Evolutionary conservation across 495 filamentous ascomycete genomes (phyloP).

Genomic region (Hypoxylon lienhwacheense): DNA sequence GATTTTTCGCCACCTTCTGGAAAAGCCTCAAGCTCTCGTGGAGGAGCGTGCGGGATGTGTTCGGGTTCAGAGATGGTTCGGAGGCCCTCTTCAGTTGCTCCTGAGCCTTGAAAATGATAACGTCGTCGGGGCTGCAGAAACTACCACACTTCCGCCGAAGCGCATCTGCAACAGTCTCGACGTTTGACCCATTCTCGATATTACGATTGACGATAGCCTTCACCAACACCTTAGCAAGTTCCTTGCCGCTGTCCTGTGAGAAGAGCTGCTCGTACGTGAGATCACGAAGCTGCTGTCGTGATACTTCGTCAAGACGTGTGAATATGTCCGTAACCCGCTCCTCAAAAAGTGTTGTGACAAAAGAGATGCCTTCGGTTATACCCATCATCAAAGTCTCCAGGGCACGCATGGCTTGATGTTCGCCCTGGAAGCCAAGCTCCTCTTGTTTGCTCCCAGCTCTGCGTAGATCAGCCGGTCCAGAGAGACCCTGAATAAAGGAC

Average conservation of each 20-base stretch:
- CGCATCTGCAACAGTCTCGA: slow-evolving; percentile 94
- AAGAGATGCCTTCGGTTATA: slow-evolving; percentile 94
- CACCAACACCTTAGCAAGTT: slow-evolving; percentile 93
- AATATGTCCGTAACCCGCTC: slow-evolving; percentile 89
- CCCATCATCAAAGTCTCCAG: slow-evolving; percentile 77
- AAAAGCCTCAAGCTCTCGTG: slow-evolving; percentile 89
- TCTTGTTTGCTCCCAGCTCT: slow-evolving; percentile 77
- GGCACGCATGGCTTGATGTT: slow-evolving; percentile 88
- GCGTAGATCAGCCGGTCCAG: slow-evolving; percentile 77
- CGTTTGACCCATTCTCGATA: slow-evolving; percentile 91
- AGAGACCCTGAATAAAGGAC: slow-evolving; percentile 86
- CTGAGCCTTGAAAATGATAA: slow-evolving; percentile 96
- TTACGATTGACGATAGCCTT: slow-evolving; percentile 98
- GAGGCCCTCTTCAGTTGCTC: slow-evolving; percentile 85
- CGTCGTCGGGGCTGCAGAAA: slow-evolving; percentile 96
- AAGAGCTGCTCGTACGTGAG: slow-evolving; percentile 88
- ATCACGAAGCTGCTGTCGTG: slow-evolving; percentile 66
- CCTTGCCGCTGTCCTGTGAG: slow-evolving; percentile 72
- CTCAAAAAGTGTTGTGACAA: slow-evolving; percentile 89
- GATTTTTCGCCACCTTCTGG: slow-evolving; percentile 76
- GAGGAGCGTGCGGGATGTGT: slow-evolving; percentile 75
- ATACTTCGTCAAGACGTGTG: slow-evolving; percentile 67
- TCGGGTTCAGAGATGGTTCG: slow-evolving; percentile 73
- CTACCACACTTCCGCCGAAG: slow-evolving; percentile 86
- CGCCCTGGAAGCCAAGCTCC: slow-evolving; percentile 84